Evolutionary conservation across 108 stramenopile genomes (phyloP).

Genomic region (Fragilariopsis cylindrus): DNA sequence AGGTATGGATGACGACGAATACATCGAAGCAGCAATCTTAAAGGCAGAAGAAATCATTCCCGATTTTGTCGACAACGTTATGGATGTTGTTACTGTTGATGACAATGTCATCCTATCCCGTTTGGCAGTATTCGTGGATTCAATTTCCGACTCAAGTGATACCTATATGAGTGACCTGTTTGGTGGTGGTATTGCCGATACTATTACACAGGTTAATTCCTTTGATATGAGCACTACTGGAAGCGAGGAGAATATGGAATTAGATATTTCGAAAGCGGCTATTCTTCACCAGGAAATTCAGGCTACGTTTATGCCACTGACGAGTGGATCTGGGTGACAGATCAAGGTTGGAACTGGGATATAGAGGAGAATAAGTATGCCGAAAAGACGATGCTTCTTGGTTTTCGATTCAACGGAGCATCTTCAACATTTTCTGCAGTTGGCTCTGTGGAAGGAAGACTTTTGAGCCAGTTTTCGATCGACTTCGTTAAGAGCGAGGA

Average conservation of each 20-base stretch:
- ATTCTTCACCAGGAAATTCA: conserved; percentile 27
- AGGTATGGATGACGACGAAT: conserved; percentile 35
- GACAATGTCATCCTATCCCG: conserved; percentile 22
- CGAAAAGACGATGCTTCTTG: conserved; percentile 37
- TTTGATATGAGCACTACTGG: conserved; percentile 22
- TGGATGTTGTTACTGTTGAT: conserved; percentile 13
- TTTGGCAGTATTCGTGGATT: conserved; percentile 25
- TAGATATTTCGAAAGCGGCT: conserved; percentile 8
- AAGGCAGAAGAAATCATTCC: conserved; percentile 37
- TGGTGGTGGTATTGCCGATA: conserved; percentile 10
- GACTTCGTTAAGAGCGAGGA: conserved; percentile 17
- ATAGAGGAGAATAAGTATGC: background rate
- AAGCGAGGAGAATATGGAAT: background rate
- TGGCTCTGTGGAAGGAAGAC: conserved; percentile 43
- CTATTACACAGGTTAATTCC: conserved; percentile 29
- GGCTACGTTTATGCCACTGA: conserved; percentile 40
- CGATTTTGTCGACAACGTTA: conserved; percentile 20
- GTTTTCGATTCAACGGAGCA: conserved; percentile 39
- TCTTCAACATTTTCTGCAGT: conserved; percentile 32
- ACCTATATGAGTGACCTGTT: too few relatives aligned
- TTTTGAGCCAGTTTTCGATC: conserved; percentile 47
- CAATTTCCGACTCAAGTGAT: too few relatives aligned
- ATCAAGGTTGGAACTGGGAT: conserved; percentile 35
- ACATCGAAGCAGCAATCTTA: conserved; percentile 18
- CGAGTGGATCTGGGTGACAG: conserved; percentile 39